Evolutionary conservation across 2,329 filamentous ascomycete genomes (phyloP), one percentile per base, ranked within the genome.

Genomic region (Cladosporium austrohemisphaericum): DNA sequence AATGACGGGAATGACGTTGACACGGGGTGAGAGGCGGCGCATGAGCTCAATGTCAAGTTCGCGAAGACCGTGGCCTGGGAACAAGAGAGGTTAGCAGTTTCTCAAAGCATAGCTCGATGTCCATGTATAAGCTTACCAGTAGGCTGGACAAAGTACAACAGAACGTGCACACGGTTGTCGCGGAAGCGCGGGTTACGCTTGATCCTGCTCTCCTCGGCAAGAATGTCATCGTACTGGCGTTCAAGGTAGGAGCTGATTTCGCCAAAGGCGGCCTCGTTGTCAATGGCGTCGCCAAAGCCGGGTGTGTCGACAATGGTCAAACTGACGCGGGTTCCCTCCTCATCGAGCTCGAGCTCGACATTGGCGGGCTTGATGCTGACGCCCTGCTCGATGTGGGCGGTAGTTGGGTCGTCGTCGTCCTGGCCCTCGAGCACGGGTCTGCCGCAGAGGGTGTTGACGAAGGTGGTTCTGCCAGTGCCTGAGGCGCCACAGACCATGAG

Each of bases 131-230:
- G 14, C 61, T 47, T 48, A 65, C 93, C 93, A 55, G 93, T 98
- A 40, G 93, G 93, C 58, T 93, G 95, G 78, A 98, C 97, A 73
- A 98, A 98, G 81, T 98, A 98, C 65, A 98, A 85, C 70, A 98
- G 84, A 60, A 91, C 93, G 68, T 98, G 93, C 41, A 98, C 89
- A 76, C 93, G 88, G 77, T 98, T 97, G 76, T 98, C 93, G 68
- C 93, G 86, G 86, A 98, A 98, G 67, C 93, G 85, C 63, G 93
- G 93, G 78, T 98, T 98, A 90, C 93, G 93, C 88, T 98, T 98
- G 80, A 98, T 98, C 78, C 93, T 89, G 65, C 93, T 97, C 78
- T 98, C 93, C 77, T 97, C 92, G 55, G 93, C 92, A 63, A 98
- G 82, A 79, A 98, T 97, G 71, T 97, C 91, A 74, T 98, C 93